Evolutionary conservation across 768 basidiomycete species (phyloP).

Genomic region (Termitomyces sp.): DNA sequence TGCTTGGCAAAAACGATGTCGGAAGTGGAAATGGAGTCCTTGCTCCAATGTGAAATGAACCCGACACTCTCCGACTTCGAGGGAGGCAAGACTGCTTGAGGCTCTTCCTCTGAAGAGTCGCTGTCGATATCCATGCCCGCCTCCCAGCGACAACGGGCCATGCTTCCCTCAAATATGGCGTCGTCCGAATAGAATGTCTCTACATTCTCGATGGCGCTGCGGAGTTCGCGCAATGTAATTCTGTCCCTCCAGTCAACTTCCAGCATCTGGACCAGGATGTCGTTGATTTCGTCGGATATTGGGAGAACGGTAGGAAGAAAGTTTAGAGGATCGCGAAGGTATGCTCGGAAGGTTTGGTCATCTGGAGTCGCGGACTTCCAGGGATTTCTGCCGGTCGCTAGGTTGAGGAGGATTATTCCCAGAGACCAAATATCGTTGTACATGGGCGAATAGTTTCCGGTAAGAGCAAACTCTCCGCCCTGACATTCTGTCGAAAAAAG

Average conservation of each 20-base stretch:
- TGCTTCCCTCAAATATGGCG: conserved; percentile 75
- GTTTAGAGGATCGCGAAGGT: conserved; percentile 64
- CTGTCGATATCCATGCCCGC: conserved; percentile 66
- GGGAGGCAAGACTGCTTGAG: conserved; percentile 35
- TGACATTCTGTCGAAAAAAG: conserved; percentile 70
- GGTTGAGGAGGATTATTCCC: conserved; percentile 93
- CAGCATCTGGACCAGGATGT: conserved; percentile 69
- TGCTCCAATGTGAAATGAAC: conserved; percentile 56
- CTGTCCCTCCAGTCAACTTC: conserved; percentile 61
- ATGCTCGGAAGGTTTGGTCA: conserved; percentile 90
- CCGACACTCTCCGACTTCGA: conserved; percentile 27
- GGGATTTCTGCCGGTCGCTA: conserved; percentile 91
- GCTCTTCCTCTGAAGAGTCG: conserved; percentile 37
- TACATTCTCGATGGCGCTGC: conserved; percentile 50
- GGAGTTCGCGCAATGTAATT: conserved; percentile 48
- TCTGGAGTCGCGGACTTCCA: conserved; percentile 88
- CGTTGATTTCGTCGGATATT: conserved; percentile 70
- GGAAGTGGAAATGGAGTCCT: conserved; percentile 41
- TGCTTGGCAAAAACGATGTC: conserved; percentile 40
- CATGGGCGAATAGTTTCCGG: conserved; percentile 75
- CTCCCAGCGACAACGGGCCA: conserved; percentile 79
- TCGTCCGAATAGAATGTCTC: conserved; percentile 68
- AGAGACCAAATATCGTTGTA: conserved; percentile 96
- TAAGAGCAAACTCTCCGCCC: conserved; percentile 60
- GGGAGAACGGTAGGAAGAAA: conserved; percentile 86